Evolutionary conservation across 2,329 filamentous ascomycete genomes (phyloP).

Genomic region (Epichloe baconii): DNA sequence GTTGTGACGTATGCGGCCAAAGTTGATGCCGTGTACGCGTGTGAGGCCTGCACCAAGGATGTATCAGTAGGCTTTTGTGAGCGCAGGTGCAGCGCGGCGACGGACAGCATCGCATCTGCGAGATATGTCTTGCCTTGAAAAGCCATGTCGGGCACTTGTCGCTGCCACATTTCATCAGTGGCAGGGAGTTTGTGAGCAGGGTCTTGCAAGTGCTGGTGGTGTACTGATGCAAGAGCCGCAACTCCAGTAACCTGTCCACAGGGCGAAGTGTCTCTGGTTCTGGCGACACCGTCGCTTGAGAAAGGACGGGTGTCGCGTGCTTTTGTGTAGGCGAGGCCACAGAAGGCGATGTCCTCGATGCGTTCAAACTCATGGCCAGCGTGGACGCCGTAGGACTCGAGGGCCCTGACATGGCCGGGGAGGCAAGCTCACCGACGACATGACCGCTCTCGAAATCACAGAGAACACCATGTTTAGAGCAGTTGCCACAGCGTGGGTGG

Average conservation of each 20-base stretch:
- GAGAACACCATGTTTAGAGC: constrained; percentile 50
- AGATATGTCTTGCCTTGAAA: constrained; percentile 46
- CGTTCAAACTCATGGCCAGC: neutral
- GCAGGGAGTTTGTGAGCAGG: constrained; percentile 39
- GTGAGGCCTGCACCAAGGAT: constrained; percentile 46
- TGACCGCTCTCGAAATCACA: constrained; percentile 50
- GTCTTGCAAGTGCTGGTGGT: constrained; percentile 48
- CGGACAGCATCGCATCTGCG: constrained; percentile 50
- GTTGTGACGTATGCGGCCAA: constrained; percentile 46
- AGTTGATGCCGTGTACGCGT: constrained; percentile 52
- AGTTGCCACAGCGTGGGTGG: constrained; percentile 53
- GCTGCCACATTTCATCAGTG: constrained; percentile 45
- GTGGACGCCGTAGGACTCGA: constrained; percentile 8
- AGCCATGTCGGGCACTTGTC: constrained; percentile 46
- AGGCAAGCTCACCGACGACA: constrained; percentile 30
- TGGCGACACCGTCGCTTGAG: constrained; percentile 9
- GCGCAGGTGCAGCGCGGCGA: constrained; percentile 50
- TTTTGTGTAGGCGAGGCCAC: constrained; percentile 20
- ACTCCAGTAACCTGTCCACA: constrained; percentile 39
- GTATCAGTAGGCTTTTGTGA: constrained; percentile 43
- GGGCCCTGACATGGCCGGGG: constrained; percentile 18
- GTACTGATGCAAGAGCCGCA: constrained; percentile 52
- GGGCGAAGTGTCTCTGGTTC: constrained; percentile 20
- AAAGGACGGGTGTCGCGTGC: constrained; percentile 15
- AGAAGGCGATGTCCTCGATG: constrained; percentile 10